A percentile compares a stretch with the other conserved stretches of the same genome.
These are phyloP conservation scores for Alisma plantagoaquatica DNA, from an alignment of 106 monocot species.

Conservation along the genomic window DNA sequence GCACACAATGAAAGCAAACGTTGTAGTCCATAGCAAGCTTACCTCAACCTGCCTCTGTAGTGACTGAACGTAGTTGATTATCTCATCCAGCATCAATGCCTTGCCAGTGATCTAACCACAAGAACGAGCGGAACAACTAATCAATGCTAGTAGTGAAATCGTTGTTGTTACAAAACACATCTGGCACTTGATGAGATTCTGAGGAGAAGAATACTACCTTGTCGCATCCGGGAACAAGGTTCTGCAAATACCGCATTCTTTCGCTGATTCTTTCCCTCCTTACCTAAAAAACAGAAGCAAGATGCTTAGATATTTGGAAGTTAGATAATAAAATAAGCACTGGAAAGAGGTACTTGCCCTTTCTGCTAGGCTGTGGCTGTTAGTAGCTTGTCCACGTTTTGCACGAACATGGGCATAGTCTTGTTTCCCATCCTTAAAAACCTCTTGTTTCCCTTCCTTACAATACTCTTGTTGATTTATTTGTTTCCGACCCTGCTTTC, in stretches of 20 bases:
- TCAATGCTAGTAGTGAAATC: too few species aligned
- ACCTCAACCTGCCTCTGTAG: conserved; percentile 45
- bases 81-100: conserved; percentile 75
- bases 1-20: too few species aligned
- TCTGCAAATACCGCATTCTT: conserved; percentile 83
- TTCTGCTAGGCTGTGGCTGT: conserved; percentile 92
- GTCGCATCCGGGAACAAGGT: conserved; percentile 89
- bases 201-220: too few species aligned
- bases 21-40: background rate
- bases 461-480: too few species aligned
- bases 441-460: too few species aligned
- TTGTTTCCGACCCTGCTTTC: conserved; percentile 13
- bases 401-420: conserved; percentile 73
- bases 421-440: too few species aligned
- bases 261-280: conserved; percentile 94
- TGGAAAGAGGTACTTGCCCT: too few species aligned
- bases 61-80: conserved; percentile 62
- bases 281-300: conserved; percentile 40
- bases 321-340: too few species aligned
- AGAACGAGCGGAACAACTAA: too few species aligned
- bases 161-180: too few species aligned
- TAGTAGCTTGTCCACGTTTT: conserved; percentile 83
- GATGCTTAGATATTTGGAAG: too few species aligned
- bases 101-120: conserved; percentile 83
- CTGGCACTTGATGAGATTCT: too few species aligned